Evolutionary conservation across 202 grass and related monocot genomes (phyloP), one percentile per base, ranked within the genome.

Genomic region (Hordeum pubiflorum): DNA sequence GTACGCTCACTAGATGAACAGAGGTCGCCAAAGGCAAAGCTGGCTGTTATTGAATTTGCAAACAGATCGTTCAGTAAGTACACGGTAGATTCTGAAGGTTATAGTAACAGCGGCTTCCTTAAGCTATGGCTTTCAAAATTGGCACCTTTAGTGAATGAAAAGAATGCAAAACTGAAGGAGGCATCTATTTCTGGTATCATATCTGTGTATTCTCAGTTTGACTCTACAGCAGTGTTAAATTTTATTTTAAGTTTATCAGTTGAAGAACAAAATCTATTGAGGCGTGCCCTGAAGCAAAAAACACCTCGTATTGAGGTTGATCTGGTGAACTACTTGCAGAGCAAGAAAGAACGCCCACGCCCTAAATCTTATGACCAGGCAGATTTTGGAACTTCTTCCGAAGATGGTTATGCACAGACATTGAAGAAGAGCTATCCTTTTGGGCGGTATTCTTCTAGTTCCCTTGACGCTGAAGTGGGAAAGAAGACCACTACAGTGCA

Each of bases 301-400:
- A 99, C 96, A 40, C 92, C 96, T 62, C 88, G 96, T 84, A 93
- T 99, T 69, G 96, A 99, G 79, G 96, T 99, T 85, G 96, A 99
- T 89, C 84, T 99, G 54, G 92, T 99, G 82, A 99, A 95, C 86
- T 99, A 91, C 57, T 87, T 99, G 78, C 96, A 99, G 89, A 99
- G 84, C 68, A 99, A 99, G 87, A 99, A 99, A 85, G 96, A 99
- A 57, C 92, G 90, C 2, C 92, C 93, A 13, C 85, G 90, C 13
- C 83, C 83, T 57, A 99, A 99, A 86, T 87, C 90, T 50, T 95
- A 95, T 81, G 96, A 99, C 60, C 92, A 94, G 37, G 43, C 79
- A 44, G 92, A 99, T 85, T 92, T 95, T 91, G 96, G 90, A 86
- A 95, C 89, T 77, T 93, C 90, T 81, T 93, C 87, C 0, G 96